Evolutionary conservation across 768 basidiomycete species (phyloP).

Genomic region (Collybia nuda): DNA sequence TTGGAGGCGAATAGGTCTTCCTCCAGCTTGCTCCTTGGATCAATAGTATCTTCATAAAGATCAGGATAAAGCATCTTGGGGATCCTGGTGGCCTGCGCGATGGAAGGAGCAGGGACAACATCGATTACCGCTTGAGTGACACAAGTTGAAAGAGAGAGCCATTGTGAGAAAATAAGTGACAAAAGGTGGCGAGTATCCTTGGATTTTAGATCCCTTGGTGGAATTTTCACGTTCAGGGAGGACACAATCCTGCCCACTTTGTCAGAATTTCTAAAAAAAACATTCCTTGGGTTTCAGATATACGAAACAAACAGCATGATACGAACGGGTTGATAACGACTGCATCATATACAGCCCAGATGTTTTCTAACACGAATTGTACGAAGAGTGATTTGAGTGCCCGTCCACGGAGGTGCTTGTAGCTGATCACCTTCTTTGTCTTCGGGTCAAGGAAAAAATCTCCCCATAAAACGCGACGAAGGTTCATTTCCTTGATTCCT

Average conservation of each 20-base stretch:
- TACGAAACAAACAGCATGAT: not conserved
- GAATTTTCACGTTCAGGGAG: conserved; percentile 78
- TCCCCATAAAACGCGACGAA: conserved; percentile 91
- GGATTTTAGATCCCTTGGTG: conserved; percentile 85
- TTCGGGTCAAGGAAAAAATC: conserved; percentile 97
- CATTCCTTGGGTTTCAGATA: conserved; percentile 14
- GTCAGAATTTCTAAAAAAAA: conserved; percentile 70
- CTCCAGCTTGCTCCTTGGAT: conserved; percentile 82
- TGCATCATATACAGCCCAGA: conserved; percentile 96
- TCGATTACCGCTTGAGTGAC: conserved; percentile 92
- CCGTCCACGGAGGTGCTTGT: conserved; percentile 87
- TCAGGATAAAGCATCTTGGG: conserved; percentile 93
- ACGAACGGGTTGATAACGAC: conserved; percentile 85
- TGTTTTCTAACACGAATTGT: conserved; percentile 94
- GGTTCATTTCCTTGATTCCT: conserved; percentile 84
- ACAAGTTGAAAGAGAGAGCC: conserved; percentile 92
- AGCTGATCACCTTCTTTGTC: conserved; percentile 86
- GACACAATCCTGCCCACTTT: conserved; percentile 87
- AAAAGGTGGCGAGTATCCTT: conserved; percentile 88
- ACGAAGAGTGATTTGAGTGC: conserved; percentile 93
- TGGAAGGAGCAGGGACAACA: conserved; percentile 84
- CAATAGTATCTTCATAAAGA: conserved; percentile 52
- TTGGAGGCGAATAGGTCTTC: conserved; percentile 76
- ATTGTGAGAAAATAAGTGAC: conserved; percentile 88
- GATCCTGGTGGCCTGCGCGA: conserved; percentile 79